Evolutionary conservation across 768 basidiomycete genomes (phyloP), one percentile per base, ranked within the genome.

Genomic region (Boletus coccyginus): DNA sequence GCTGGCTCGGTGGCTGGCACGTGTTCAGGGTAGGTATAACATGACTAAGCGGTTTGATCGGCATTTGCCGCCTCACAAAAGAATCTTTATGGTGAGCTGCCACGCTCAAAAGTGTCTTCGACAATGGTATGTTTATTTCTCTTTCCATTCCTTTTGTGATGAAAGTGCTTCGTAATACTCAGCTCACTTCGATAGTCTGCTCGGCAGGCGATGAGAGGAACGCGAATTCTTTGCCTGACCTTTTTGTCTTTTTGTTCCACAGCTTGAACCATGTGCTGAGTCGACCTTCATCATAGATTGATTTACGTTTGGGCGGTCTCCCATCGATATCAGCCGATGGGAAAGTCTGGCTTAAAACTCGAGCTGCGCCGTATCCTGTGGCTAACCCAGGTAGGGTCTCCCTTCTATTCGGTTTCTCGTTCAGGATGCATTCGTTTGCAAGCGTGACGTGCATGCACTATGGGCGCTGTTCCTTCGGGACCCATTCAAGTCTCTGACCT

Each of bases 401-500:
- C 8, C 10, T 40, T 55, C 50, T 42, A 16, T 16, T 51, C 29
- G 6, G 38, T 50, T 43, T 39, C 50, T 32, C 53, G 14, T 59
- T 66, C 53, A 75, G 74, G 82, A 84, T 77, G 81, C 69, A 78
- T 51, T 69, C 52, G 58, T 74, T 75, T 78, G 72, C 74, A 76
- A 71, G 50, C 72, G 75, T 76, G 84, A 86, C 77, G 85, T 82
- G 84, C 75, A 72, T 71, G 78, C 80, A 81, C 81, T 35, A 61
- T 85, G 84, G 76, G 78, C 76, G 75, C 68, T 65, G 71, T 80
- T 84, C 84, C 83, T 83, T 82, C 73, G 77, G 85, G 81, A 86
- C 79, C 83, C 84, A 87, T 88, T 88, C 86, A 87, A 88, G 86
- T 87, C 85, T 82, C 86, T 87, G 86, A 87, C 38, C 50, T 57